These are phyloP conservation scores for Monosporozyma yasuniensis DNA, from an alignment of 805 yeast species.

Conservation along the genomic window DNA sequence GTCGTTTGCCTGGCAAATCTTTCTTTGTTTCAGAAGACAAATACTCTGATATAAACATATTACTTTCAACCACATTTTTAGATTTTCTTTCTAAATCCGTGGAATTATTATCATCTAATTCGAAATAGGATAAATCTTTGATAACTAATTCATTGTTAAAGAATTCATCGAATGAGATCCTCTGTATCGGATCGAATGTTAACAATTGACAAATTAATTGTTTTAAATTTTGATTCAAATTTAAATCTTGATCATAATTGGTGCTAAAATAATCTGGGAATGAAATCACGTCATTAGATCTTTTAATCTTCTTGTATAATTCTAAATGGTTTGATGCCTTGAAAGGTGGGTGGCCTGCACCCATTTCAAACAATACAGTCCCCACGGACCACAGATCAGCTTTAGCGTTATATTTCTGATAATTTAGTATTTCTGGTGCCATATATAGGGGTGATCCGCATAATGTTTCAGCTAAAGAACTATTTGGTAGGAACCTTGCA, in stretches of 20 bases:
- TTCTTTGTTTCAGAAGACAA: conserved; percentile 32
- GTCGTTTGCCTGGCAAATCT: background rate
- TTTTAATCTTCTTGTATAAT: conserved; percentile 75
- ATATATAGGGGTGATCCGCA: conserved; percentile 97
- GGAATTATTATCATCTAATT: conserved; percentile 36
- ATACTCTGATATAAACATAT: conserved; percentile 79
- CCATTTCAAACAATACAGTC: conserved; percentile 91
- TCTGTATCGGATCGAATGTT: conserved; percentile 75
- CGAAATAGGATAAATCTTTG: conserved; percentile 37
- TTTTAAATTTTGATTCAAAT: conserved; percentile 56
- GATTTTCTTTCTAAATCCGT: conserved; percentile 54
- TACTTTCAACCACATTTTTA: conserved; percentile 53
- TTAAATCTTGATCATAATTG: conserved; percentile 12
- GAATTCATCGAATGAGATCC: conserved; percentile 84
- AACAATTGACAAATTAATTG: conserved; percentile 65
- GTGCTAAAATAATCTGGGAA: conserved; percentile 55
- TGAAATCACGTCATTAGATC: conserved; percentile 63
- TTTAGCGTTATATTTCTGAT: conserved; percentile 92
- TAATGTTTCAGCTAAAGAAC: conserved; percentile 91
- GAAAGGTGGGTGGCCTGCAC: conserved; percentile 94
- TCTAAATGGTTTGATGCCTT: conserved; percentile 90
- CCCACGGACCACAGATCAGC: conserved; percentile 99
- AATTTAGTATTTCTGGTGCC: conserved; percentile 96
- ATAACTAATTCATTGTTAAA: conserved; percentile 63
- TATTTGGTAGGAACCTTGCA: conserved; percentile 87